A percentile compares a stretch with the other conserved stretches of the same genome.
Conservation (phyloP, 768 basidiomycete species). For the Leccinum aurantiacum region DNA sequence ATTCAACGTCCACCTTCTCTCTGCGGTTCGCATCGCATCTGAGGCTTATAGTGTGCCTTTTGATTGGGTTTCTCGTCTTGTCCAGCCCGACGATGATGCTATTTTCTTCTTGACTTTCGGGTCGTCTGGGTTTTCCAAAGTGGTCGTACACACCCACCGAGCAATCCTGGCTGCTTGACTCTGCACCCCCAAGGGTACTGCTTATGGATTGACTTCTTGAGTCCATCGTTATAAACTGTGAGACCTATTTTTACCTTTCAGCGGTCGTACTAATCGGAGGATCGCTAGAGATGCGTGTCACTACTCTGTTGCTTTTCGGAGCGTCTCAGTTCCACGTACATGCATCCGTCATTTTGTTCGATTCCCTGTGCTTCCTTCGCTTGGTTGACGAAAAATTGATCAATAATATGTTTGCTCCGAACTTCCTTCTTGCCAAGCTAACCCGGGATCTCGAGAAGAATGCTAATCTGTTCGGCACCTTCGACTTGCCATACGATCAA, state of each 20-base stretch:
- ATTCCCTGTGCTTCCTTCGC: constrained; percentile 15
- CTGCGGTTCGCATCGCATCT: no score
- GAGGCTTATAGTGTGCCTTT: no score
- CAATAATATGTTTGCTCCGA: constrained; percentile 37
- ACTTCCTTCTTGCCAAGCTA: constrained; percentile 42
- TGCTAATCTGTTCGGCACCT: constrained; percentile 8
- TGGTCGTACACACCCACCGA: constrained; percentile 31
- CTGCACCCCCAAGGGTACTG: constrained; percentile 31
- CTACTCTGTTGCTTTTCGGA: constrained; percentile 31
- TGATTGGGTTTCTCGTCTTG: no score
- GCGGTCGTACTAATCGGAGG: constrained; percentile 10
- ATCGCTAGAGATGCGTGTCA: constrained; percentile 38
- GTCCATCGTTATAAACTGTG: constrained; percentile 39
- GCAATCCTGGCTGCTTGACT: constrained; percentile 32
- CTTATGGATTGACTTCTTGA: constrained; percentile 31
- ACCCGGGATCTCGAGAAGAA: constrained; percentile 32
- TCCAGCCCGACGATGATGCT: no score
- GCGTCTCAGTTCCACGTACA: constrained; percentile 20
- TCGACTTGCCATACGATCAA: constrained; percentile 35
- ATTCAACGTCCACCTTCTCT: not conserved
- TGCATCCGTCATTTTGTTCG: constrained; percentile 17
- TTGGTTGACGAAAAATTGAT: constrained; percentile 37
- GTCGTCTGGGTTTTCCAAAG: no score
- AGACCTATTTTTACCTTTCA: not conserved
- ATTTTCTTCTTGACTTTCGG: no score